A percentile compares a stretch with the other conserved stretches of the same genome.
Evolutionary conservation across 208 protist genomes (phyloP).

Genomic region (Trypanosomatidae sp.): DNA sequence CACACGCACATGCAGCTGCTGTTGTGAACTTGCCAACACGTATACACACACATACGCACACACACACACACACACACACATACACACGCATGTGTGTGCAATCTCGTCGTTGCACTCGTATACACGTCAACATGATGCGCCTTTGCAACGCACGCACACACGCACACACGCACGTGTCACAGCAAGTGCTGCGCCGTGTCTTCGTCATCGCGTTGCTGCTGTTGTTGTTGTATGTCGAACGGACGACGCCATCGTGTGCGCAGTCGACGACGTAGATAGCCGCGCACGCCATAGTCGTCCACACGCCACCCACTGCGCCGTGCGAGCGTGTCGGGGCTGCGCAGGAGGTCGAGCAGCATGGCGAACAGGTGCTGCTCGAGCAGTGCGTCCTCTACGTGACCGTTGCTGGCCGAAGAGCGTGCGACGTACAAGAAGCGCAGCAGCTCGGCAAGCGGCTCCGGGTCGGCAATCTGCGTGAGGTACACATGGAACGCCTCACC

Average conservation of each 20-base stretch:
- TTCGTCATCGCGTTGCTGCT: too few relatives aligned
- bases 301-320: slow-evolving; percentile 26
- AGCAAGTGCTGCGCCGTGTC: too few relatives aligned
- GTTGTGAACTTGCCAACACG: background rate
- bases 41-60: background rate
- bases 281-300: slow-evolving; percentile 19
- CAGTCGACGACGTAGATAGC: too few relatives aligned
- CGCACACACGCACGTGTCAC: too few relatives aligned
- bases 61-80: too few relatives aligned
- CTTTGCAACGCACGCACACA: too few relatives aligned
- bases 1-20: background rate
- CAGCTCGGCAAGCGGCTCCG: slow-evolving; percentile 29
- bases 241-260: too few relatives aligned
- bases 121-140: background rate
- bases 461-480: slow-evolving; percentile 35
- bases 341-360: slow-evolving; percentile 55
- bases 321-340: slow-evolving; percentile 25
- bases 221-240: too few relatives aligned
- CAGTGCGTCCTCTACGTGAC: slow-evolving; percentile 17
- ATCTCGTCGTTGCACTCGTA: background rate
- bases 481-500: slow-evolving; percentile 32
- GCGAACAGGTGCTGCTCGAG: slow-evolving; percentile 65
- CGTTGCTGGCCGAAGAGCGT: slow-evolving; percentile 26
- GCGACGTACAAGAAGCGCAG: slow-evolving; percentile 38
- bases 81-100: background rate